phyloP scores from a whole-genome alignment of 306 rosid species.

The Medicago truncatula region DNA sequence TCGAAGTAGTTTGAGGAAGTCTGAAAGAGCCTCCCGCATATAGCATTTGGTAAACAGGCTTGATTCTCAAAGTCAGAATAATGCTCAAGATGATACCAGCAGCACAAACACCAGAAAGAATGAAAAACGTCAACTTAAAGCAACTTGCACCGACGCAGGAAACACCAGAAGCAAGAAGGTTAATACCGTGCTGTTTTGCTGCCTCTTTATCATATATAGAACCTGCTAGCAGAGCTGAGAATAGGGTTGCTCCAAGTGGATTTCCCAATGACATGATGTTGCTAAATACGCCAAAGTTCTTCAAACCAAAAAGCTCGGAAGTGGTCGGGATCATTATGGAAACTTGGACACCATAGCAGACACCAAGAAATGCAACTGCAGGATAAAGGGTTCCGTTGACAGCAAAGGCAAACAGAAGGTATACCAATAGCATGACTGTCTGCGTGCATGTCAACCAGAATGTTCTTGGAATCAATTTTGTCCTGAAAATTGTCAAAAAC shows the following conservation, averaged over 20 bases:
- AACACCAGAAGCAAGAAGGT: conserved; percentile 38
- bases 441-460: conserved; percentile 72
- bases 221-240: conserved; percentile 81
- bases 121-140: conserved; percentile 66
- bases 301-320: conserved; percentile 80
- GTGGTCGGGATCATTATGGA: conserved; percentile 81
- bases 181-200: conserved; percentile 64
- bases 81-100: conserved; percentile 65
- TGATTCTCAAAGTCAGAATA: conserved; percentile 61
- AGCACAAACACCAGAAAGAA: conserved; percentile 61
- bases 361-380: conserved; percentile 68
- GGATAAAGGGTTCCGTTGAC: conserved; percentile 61
- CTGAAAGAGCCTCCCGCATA: conserved; percentile 85
- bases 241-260: conserved; percentile 75
- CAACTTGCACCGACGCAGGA: conserved; percentile 75
- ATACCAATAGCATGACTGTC: conserved; percentile 60
- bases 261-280: conserved; percentile 69
- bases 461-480: conserved; percentile 67
- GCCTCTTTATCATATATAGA: conserved; percentile 70
- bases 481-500: conserved; percentile 50
- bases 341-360: conserved; percentile 72
- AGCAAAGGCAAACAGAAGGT: conserved; percentile 75
- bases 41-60: conserved; percentile 79
- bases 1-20: conserved; percentile 57
- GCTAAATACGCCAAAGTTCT: conserved; percentile 68